Percentiles rank a stretch among this genome's conserved stretches.
phyloP scores from a whole-genome alignment of 345 rosid species.

The Eucalyptus globulus region DNA sequence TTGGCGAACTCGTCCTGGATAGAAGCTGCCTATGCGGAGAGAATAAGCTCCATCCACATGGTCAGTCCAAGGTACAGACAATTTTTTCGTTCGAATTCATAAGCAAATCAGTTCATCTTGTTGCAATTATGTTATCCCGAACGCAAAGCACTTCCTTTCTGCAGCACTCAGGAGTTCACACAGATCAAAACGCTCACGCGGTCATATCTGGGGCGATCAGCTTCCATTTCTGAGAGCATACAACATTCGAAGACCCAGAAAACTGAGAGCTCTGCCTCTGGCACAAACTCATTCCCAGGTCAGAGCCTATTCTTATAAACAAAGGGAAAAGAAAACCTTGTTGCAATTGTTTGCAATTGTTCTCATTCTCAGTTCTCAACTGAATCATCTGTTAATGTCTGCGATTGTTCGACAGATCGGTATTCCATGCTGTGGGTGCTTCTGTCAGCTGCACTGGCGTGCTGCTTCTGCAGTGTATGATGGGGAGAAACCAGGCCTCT shows the following conservation, averaged over 20 bases:
- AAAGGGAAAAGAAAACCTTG: too few species aligned
- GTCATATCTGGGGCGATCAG: slow-evolving; percentile 17
- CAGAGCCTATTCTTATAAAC: not conserved
- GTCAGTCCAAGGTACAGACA: slow-evolving; percentile 13
- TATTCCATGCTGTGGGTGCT: not conserved
- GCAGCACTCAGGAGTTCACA: slow-evolving; percentile 6
- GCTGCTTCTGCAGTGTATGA: not conserved
- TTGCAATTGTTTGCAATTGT: not conserved
- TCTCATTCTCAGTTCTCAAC: not conserved
- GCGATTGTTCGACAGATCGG: not conserved
- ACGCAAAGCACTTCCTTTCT: not conserved
- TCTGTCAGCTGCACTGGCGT: not conserved
- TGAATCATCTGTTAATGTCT: not conserved
- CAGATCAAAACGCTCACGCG: slow-evolving; percentile 11
- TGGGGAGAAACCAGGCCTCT: not conserved
- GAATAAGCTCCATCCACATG: not conserved
- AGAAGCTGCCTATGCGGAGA: not conserved
- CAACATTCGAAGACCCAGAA: not conserved
- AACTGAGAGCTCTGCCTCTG: not conserved
- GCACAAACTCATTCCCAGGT: slow-evolving; percentile 1
- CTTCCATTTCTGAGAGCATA: slow-evolving; percentile 11
- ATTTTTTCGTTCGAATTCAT: not conserved
- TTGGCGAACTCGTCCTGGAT: slow-evolving; percentile 6
- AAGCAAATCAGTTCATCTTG: not conserved
- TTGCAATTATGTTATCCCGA: not conserved